These are phyloP conservation scores for Mucor mucedo DNA, from an alignment of 371 early-diverging fungal genomes.

Conservation along the genomic window DNA sequence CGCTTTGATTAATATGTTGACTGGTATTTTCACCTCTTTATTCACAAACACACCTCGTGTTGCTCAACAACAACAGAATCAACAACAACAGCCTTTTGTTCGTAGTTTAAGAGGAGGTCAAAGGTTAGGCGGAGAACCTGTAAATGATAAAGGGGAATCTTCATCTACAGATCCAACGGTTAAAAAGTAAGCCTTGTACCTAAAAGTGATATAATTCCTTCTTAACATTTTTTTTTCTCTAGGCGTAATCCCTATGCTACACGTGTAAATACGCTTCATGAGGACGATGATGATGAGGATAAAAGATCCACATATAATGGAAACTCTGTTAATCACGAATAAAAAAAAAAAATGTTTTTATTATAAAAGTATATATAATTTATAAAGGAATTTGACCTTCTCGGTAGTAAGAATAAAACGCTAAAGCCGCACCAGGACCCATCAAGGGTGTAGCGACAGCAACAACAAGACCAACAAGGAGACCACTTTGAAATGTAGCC, in stretches of 20 bases:
- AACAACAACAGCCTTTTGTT: slow-evolving; percentile 11
- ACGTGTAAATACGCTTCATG: slow-evolving; percentile 36
- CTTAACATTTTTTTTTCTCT: neutral
- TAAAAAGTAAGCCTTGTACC: slow-evolving; percentile 13
- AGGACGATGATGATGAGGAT: slow-evolving; percentile 19
- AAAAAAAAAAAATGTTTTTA: slow-evolving; percentile 10
- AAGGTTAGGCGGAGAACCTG: slow-evolving; percentile 25
- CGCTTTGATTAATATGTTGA: slow-evolving; percentile 25
- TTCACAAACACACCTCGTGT: slow-evolving; percentile 23
- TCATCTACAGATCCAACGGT: slow-evolving; percentile 12
- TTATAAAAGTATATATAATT: neutral
- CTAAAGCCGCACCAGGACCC: slow-evolving; percentile 30
- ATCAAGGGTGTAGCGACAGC: slow-evolving; percentile 9
- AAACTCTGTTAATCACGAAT: slow-evolving; percentile 56
- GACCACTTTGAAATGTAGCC: slow-evolving; percentile 24
- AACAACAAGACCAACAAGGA: slow-evolving; percentile 7
- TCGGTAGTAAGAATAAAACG: slow-evolving; percentile 30
- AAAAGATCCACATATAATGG: slow-evolving; percentile 49
- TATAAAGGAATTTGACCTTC: slow-evolving; percentile 3
- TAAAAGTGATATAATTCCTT: neutral
- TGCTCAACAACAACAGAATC: neutral
- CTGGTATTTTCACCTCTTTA: slow-evolving; percentile 22
- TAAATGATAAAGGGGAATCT: neutral
- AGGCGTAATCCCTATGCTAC: slow-evolving; percentile 31
- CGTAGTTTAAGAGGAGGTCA: slow-evolving; percentile 28